Evolutionary conservation across 768 basidiomycete species (phyloP).

Genomic region (Lactifluus subvellereus): DNA sequence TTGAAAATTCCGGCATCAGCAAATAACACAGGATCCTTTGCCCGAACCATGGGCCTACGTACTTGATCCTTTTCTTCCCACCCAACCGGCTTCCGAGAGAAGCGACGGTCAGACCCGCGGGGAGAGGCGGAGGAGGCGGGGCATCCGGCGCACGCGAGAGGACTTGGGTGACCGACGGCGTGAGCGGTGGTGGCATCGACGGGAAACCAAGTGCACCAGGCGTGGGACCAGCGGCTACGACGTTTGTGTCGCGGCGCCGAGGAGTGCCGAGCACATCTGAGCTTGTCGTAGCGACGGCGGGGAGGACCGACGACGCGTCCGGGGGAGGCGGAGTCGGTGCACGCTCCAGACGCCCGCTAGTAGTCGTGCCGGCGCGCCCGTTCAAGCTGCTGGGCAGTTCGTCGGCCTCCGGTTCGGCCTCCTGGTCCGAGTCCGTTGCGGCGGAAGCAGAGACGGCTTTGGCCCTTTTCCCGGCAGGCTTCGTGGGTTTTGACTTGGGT

Average conservation of each 20-base stretch:
- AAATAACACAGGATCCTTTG: not conserved
- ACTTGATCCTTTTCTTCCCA: conserved; percentile 73
- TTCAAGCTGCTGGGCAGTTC: conserved; percentile 11
- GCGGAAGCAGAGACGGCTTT: not conserved
- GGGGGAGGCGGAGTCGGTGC: not conserved
- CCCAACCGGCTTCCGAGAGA: conserved; percentile 54
- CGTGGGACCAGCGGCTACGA: not conserved
- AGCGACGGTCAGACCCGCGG: conserved; percentile 52
- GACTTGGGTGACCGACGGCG: conserved; percentile 60
- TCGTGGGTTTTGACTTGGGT: conserved; percentile 25
- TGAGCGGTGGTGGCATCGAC: conserved; percentile 51
- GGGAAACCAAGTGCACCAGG: conserved; percentile 29
- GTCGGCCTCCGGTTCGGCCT: conserved; percentile 10
- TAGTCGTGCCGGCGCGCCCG: not conserved
- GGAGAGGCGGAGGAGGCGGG: conserved; percentile 39
- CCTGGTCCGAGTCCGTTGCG: conserved; percentile 9
- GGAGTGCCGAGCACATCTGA: conserved; percentile 3
- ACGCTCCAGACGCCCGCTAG: not conserved
- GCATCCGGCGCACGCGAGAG: conserved; percentile 33
- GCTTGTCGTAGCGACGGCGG: not conserved
- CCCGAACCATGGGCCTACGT: conserved; percentile 26
- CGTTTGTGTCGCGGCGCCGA: not conserved
- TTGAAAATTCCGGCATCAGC: not conserved
- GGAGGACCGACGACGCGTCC: not conserved
- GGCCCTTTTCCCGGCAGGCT: not conserved